Evolutionary conservation across 2,329 filamentous ascomycete species (phyloP), one percentile per base, ranked within the genome.

Genomic region (Coniella lustricola): DNA sequence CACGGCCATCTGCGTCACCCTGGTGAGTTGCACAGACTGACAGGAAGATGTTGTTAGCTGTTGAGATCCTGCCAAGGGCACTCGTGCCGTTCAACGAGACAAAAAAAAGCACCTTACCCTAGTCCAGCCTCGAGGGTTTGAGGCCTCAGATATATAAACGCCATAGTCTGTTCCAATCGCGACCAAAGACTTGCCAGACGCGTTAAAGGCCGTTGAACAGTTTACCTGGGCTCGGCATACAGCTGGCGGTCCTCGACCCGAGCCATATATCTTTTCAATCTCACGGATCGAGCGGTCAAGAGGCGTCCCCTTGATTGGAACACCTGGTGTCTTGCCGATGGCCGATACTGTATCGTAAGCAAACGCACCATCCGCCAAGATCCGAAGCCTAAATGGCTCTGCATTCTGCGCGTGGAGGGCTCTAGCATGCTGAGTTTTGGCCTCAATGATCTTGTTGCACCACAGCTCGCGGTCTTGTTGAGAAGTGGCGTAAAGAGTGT

Each of bases 101-200:
- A 32, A 34, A 41, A 31, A 51, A 13, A 38, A 44, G 13, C 8
- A 14, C 71, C 81, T 73, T 74, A 94, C 90, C 72, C 87, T 85
- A 51, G 75, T 80, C 93, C 93, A 98, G 12, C 89, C 90, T 60
- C 94, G 81, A 50, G 93, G 89, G 62, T 97, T 91, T 44, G 85
- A 82, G 45, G 88, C 83, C 56, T 95, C 89, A 3, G 91, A 87
- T 41, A 95, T 85, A 63, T 82, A 98, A 3, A 98, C 88, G 29
- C 93, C 93, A 64, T 87, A 90, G 62, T 98, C 93, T 1, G 93
- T 98, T 37, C 94, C 93, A 49, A 98, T 86, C 10, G 91, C 93
- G 57, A 95, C 84, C 76, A 96, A 87, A 40, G 86, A 80, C 64
- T 85, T 91, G 22, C 88, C 88, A 61, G 84, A 86, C 0, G 86